A percentile compares a stretch with the other conserved stretches of the same genome.
Evolutionary conservation across 176 grass and related monocot genomes (phyloP).

Genomic region (Ensete ventricosum): DNA sequence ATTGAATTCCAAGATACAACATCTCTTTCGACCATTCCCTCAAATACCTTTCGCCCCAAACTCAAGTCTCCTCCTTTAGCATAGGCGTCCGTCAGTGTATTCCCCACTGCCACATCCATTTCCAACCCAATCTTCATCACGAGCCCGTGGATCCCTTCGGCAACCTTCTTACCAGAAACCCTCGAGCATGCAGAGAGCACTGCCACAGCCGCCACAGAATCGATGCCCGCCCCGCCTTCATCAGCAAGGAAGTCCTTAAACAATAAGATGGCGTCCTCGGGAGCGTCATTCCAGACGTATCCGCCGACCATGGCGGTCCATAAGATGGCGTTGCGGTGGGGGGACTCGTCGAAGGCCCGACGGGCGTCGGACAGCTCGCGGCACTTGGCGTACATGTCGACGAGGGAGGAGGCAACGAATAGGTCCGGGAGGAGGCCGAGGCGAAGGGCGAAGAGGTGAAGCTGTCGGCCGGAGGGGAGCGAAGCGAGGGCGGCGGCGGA

Average conservation of each 20-base stretch:
- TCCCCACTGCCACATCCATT: constrained; percentile 37
- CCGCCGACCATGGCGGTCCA: constrained; percentile 66
- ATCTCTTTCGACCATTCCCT: constrained; percentile 52
- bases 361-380: constrained; percentile 46
- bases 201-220: constrained; percentile 45
- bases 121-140: constrained; percentile 44
- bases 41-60: constrained; percentile 54
- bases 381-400: constrained; percentile 80
- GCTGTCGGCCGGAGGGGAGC: constrained; percentile 54
- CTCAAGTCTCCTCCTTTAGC: constrained; percentile 61
- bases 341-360: constrained; percentile 63
- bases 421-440: constrained; percentile 53
- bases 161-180: constrained; percentile 23
- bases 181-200: constrained; percentile 51
- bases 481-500: constrained; percentile 40
- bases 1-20: constrained; percentile 84
- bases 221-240: constrained; percentile 25
- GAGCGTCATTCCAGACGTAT: constrained; percentile 47
- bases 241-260: constrained; percentile 42
- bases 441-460: constrained; percentile 54
- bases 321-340: constrained; percentile 40
- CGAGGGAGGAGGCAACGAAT: constrained; percentile 53
- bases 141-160: constrained; percentile 41
- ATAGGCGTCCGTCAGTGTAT: constrained; percentile 70
- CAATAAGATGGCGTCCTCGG: constrained; percentile 29